Base-by-base conservation (phyloP, 2,329 filamentous ascomycete species). In the Exophiala spinifera region DNA sequence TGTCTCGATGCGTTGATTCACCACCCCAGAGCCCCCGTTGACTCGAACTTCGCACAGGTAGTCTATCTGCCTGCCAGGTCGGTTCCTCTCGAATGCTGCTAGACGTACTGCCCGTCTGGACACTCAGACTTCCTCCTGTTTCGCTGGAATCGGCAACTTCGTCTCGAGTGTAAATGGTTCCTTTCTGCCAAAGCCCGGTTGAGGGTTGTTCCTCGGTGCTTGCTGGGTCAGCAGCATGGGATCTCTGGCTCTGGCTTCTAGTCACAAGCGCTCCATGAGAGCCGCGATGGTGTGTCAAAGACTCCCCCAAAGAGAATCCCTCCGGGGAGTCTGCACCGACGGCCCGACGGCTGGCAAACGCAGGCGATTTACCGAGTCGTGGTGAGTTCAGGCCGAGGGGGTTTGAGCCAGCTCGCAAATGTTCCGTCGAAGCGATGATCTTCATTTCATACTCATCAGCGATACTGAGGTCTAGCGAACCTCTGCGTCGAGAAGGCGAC, bases 351-450 rank as follows among this genome's bases (percentile, higher is more conserved):
- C 53, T 57, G 37, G 63, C 53, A 47, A 63, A 60, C 14, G 61
- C 61, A n/a, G 62, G 58, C 3, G 59, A 62, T 34, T 47, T 49
- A 34, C 59, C 61, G 6, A 62, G 53, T 39, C 61, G 52, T 17
- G 62, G 62, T 19, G 62, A 64, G 40, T 63, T 64, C 33, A 60
- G 46, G 4, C 60, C 61, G 13, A 66, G 45, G 39, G 68, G 67
- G 46, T 71, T 71, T 13, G 65, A 67, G 15, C 76, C 76, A 7
- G 76, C 72, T 21, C 81, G 77, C 10, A 86, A 71, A 65, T 86
- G 83, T 53, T 85, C 83, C 13, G 79, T 77, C 0, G 83, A 85
- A 11, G 82, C 80, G 28, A 83, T 71, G 23, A 85, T 66, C 61
- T 79, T 80, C 69, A 86, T 74, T 28, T 82, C 77, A 64, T 84